A percentile compares a stretch with the other conserved stretches of the same genome.
Evolutionary conservation across 1,284 basidiomycete species (phyloP).

Genomic region (Boletus semigastroideus): DNA sequence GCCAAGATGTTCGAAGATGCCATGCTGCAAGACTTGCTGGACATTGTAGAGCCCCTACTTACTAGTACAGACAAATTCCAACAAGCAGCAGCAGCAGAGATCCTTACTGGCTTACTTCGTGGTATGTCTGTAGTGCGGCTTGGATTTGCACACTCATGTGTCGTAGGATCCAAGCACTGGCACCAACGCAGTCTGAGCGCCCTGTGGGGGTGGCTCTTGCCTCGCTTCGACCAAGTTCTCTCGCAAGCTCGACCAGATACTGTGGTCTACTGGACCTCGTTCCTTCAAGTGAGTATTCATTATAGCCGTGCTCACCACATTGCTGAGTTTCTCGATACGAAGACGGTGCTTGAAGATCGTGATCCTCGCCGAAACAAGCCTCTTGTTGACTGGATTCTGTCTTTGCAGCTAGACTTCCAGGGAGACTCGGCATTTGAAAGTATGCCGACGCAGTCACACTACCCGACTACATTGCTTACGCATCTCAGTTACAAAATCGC

Average conservation of each 20-base stretch:
- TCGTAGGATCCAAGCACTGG: constrained; percentile 90
- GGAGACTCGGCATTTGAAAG: constrained; percentile 76
- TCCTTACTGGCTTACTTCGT: constrained; percentile 74
- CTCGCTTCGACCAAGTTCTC: constrained; percentile 72
- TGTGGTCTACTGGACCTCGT: constrained; percentile 68
- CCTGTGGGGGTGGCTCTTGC: constrained; percentile 82
- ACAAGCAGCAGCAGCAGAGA: constrained; percentile 88
- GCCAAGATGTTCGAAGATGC: constrained; percentile 67
- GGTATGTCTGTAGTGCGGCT: constrained; percentile 39
- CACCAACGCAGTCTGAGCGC: constrained; percentile 53
- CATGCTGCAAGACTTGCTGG: constrained; percentile 53
- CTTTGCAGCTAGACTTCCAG: constrained; percentile 78
- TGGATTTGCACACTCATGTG: constrained; percentile 14
- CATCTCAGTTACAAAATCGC: constrained; percentile 63
- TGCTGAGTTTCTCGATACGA: constrained; percentile 10
- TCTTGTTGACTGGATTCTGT: constrained; percentile 79
- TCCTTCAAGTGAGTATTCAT: constrained; percentile 49
- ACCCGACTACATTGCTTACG: constrained; percentile 8
- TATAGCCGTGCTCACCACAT: neutral
- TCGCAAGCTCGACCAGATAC: constrained; percentile 85
- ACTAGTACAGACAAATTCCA: constrained; percentile 83
- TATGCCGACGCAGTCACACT: constrained; percentile 36
- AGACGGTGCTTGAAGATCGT: constrained; percentile 52
- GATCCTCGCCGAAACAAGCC: constrained; percentile 85
- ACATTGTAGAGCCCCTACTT: constrained; percentile 59